Conservation (phyloP, 2,329 filamentous ascomycete genomes). For the Xylaria arbuscula region DNA sequence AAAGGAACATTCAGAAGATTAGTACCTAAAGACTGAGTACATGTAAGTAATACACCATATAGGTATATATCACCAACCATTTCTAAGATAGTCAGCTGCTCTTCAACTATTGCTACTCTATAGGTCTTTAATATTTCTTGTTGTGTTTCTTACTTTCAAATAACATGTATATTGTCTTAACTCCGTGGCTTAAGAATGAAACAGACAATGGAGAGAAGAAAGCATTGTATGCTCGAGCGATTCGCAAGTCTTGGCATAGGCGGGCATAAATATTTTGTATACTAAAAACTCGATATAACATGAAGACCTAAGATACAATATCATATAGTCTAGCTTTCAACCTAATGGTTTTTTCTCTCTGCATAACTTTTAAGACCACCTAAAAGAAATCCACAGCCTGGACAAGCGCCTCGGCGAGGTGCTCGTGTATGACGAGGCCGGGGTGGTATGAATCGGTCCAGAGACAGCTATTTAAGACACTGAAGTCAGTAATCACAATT, state of each 20-base stretch:
- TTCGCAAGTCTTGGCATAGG: not conserved
- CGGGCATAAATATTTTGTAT: not conserved
- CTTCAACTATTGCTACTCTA: not conserved
- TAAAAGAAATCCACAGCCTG: conserved; percentile 39
- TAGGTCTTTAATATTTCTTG: not conserved
- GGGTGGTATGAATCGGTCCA: conserved; percentile 42
- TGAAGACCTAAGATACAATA: no score
- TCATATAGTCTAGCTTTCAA: no score
- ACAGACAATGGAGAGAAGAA: not conserved
- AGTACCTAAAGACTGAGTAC: no score
- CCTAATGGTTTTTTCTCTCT: not conserved
- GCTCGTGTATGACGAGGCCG: conserved; percentile 37
- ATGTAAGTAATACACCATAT: no score
- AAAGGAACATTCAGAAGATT: no score
- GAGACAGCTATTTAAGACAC: conserved; percentile 28
- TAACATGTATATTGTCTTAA: not conserved
- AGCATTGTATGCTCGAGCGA: not conserved
- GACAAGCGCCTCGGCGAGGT: conserved; percentile 35
- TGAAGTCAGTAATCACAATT: no score
- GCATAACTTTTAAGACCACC: not conserved
- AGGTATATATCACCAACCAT: no score
- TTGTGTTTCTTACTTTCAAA: not conserved
- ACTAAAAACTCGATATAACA: no score
- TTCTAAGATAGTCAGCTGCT: not conserved
- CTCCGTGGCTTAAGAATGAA: not conserved